phyloP scores from a whole-genome alignment of 176 grass and related monocot genomes.

The Triticum timopheevii region DNA sequence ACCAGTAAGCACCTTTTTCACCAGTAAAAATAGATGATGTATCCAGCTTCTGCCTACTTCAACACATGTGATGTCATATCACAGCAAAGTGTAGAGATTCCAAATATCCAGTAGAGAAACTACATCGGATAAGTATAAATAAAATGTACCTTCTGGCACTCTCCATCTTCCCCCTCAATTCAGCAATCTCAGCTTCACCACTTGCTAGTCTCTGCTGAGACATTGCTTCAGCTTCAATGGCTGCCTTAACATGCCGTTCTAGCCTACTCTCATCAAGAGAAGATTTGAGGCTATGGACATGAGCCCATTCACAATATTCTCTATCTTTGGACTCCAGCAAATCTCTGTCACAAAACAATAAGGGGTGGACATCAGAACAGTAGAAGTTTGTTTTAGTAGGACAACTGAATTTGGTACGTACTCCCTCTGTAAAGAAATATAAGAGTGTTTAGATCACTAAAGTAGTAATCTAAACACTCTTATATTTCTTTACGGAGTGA shows the following conservation, averaged over 20 bases:
- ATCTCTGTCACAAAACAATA: slow-evolving; percentile 54
- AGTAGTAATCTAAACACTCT: no score
- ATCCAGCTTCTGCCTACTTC: not conserved
- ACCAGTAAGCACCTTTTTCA: slow-evolving; percentile 2
- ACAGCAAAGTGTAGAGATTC: no score
- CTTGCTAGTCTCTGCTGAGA: slow-evolving; percentile 84
- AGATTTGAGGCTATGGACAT: slow-evolving; percentile 67
- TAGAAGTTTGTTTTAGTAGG: not conserved
- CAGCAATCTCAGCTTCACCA: slow-evolving; percentile 90
- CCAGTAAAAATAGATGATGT: not conserved
- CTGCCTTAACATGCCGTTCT: slow-evolving; percentile 83
- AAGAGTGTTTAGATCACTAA: no score
- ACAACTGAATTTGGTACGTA: slow-evolving; percentile 1
- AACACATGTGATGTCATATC: not conserved
- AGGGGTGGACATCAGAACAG: slow-evolving; percentile 14
- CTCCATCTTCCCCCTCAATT: slow-evolving; percentile 79
- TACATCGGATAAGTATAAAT: no score
- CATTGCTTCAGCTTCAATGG: slow-evolving; percentile 94
- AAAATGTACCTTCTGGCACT: slow-evolving; percentile 55
- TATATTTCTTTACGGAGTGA: no score
- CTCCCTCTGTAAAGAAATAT: no score
- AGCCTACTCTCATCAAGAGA: slow-evolving; percentile 92
- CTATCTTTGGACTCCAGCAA: slow-evolving; percentile 66
- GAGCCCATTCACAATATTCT: slow-evolving; percentile 79
- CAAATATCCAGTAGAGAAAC: no score